Evolutionary conservation across 257 asterid species (phyloP), one percentile per base, ranked within the genome.

Genomic region (Gentiana dahurica): DNA sequence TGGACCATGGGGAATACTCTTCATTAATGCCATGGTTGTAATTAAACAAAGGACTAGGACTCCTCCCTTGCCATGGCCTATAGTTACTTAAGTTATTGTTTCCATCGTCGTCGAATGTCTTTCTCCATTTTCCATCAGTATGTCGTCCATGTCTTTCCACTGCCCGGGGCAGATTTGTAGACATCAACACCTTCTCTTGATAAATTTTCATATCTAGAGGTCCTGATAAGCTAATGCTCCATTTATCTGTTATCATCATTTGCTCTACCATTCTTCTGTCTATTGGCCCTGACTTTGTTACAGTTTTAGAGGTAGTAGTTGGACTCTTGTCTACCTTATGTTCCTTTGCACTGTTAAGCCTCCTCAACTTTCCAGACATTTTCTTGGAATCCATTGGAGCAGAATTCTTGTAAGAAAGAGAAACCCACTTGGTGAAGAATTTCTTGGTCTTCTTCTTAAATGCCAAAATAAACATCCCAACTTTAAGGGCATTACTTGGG

Each of bases 1-100:
- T 52, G 49, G 95, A 85, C 95, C 97, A 89, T 1, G 76, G 77
- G 5, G 95, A 89, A 8, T 82, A 77, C 43, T 60, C 68, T 39
- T 73, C 88, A 24, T 24, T 24, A 24, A 24, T 24, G 24, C 24
- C 71, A 7, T 50, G 61, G 58, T 59, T 72, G 66, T 64, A 63
- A 32, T 57, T 69, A 39, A 41, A 7, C 46, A 41, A 41, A 5
- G 46, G 46, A 73, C 91, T 85, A 55, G 66, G 58, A 6, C 77
- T 80, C 68, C 71, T 63, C 57, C 49, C 74, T n/a, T 55, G 58
- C 71, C 65, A 51, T 34, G 71, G 74, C 4, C 74, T 58, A 57
- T 64, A 59, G n/a, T 45, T 13, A 39, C 48, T 52, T 44, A 66
- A 58, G 34, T 66, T 64, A 51, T 73, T 59, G 57, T 32, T 64